A percentile compares a stretch with the other conserved stretches of the same genome.
These are phyloP conservation scores for Colletotrichum sp. DNA, from an alignment of 2,329 filamentous ascomycete genomes.

Conservation along the genomic window DNA sequence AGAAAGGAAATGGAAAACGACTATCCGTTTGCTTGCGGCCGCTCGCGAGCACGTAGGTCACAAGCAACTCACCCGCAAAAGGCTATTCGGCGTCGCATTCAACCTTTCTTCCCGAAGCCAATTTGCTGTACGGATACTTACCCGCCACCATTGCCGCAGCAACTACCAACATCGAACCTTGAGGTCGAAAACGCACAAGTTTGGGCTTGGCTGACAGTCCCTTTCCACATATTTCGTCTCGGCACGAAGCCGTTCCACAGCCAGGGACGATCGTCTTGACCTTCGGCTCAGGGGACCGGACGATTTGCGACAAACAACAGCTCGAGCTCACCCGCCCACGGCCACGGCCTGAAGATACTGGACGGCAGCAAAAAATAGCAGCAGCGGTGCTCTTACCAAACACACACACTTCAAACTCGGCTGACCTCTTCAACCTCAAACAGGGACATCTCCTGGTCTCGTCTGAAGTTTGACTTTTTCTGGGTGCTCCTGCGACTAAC, in stretches of 20 bases:
- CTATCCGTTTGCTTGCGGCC: background rate
- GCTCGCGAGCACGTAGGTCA: background rate
- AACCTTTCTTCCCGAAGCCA: background rate
- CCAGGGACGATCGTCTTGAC: slow-evolving; percentile 13
- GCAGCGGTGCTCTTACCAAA: background rate
- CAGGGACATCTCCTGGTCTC: background rate
- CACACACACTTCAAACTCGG: background rate
- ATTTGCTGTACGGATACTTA: background rate
- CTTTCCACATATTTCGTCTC: slow-evolving; percentile 10
- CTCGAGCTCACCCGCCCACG: background rate
- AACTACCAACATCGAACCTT: slow-evolving; percentile 3
- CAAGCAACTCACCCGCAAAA: background rate
- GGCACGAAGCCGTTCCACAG: slow-evolving; percentile 15
- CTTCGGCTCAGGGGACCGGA: slow-evolving; percentile 13
- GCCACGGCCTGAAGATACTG: background rate
- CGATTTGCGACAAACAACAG: slow-evolving; percentile 14
- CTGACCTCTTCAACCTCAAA: background rate
- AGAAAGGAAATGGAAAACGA: background rate
- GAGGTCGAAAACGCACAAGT: background rate
- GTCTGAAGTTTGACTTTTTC: background rate
- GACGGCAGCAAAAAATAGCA: background rate
- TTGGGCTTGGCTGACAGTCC: background rate
- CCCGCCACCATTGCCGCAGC: slow-evolving; percentile 8
- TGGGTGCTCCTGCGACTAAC: background rate
- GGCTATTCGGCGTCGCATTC: background rate